phyloP scores from a whole-genome alignment of 495 filamentous ascomycete species.

The Extremus antarcticus region DNA sequence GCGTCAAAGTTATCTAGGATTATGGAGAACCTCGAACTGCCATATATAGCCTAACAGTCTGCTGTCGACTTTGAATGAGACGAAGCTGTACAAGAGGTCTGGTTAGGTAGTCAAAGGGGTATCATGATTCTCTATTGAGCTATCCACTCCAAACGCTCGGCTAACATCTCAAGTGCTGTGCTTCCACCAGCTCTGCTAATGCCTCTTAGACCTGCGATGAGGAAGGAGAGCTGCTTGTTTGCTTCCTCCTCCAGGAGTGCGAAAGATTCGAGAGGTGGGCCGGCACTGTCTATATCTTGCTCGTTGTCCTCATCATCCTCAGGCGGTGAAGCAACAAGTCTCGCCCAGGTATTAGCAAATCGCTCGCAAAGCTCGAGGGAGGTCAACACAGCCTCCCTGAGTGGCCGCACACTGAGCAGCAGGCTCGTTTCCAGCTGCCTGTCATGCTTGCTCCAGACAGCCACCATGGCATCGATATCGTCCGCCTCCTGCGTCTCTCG shows the following conservation, averaged over 20 bases:
- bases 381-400: conserved; percentile 26
- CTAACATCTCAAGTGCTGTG: conserved; percentile 41
- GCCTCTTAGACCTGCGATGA: conserved; percentile 36
- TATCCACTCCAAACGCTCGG: conserved; percentile 35
- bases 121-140: background rate
- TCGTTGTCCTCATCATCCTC: conserved; percentile 18
- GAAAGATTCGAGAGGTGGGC: background rate
- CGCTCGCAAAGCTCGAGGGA: conserved; percentile 39
- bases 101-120: too few species aligned
- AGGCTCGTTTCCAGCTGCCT: conserved; percentile 50
- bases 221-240: conserved; percentile 37
- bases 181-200: conserved; percentile 39
- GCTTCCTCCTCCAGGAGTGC: conserved; percentile 28
- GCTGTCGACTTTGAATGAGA: too few species aligned
- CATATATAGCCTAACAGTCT: too few species aligned
- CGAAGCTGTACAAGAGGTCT: too few species aligned
- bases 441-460: conserved; percentile 54
- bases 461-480: conserved; percentile 75
- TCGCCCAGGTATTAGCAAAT: conserved; percentile 3
- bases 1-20: too few species aligned
- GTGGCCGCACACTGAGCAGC: conserved; percentile 44
- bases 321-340: background rate
- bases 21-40: too few species aligned
- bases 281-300: conserved; percentile 21
- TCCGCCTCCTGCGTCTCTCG: conserved; percentile 44